These are phyloP conservation scores for Penicillium thymicola DNA, from an alignment of 2,329 filamentous ascomycete species.

Conservation along the genomic window DNA sequence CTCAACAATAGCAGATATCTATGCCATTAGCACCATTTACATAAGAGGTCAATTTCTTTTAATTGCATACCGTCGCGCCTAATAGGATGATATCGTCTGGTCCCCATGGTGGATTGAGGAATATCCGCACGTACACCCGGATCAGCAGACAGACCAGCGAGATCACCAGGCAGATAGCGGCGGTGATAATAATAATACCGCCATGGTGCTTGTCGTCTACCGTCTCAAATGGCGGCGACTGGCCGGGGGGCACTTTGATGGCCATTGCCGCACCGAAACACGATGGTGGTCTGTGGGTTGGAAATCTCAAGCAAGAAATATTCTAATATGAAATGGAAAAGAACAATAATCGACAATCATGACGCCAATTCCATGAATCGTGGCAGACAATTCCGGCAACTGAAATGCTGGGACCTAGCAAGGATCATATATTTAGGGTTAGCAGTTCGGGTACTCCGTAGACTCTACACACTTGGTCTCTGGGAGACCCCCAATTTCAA, in stretches of 20 bases:
- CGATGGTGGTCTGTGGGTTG: background rate
- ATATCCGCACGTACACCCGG: background rate
- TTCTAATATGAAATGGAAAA: background rate
- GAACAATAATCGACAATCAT: background rate
- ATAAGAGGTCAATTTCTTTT: background rate
- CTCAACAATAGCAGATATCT: background rate
- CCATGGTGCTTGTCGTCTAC: constrained; percentile 31
- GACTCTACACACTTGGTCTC: background rate
- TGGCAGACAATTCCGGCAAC: background rate
- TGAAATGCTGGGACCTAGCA: background rate
- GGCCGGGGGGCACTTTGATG: constrained; percentile 13
- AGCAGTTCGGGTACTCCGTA: background rate
- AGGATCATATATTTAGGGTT: background rate
- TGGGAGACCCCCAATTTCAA: background rate
- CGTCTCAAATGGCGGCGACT: constrained; percentile 22
- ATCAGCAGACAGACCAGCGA: background rate
- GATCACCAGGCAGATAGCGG: background rate
- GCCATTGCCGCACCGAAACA: constrained; percentile 1
- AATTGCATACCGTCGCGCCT: background rate
- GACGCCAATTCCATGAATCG: background rate
- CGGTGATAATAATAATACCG: constrained; percentile 28
- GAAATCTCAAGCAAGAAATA: background rate
- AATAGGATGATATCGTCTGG: background rate
- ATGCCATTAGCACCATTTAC: background rate
- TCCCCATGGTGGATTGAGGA: background rate